Evolutionary conservation across 164 flowering plant species (phyloP).

Genomic region (Euptelea pleiosperma): DNA sequence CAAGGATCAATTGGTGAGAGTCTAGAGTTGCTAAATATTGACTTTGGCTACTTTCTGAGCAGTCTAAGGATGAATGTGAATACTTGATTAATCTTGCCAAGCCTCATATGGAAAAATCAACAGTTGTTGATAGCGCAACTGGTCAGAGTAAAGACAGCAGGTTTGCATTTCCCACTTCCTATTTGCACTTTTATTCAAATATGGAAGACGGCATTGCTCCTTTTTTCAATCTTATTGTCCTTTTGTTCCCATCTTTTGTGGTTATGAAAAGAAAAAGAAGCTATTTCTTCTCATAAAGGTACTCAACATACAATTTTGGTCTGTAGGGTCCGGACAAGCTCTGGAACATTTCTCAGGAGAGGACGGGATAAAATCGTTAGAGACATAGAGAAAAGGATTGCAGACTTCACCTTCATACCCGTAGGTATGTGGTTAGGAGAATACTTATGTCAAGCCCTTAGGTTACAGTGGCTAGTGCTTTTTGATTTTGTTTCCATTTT

Average conservation of each 20-base stretch:
- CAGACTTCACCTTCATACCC: slow-evolving; percentile 88
- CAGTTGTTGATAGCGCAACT: slow-evolving; percentile 79
- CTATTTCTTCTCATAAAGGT: neutral
- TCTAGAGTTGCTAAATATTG: neutral
- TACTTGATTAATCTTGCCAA: slow-evolving; percentile 70
- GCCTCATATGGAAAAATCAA: slow-evolving; percentile 82
- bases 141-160: slow-evolving; percentile 93
- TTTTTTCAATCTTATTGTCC: too few species aligned
- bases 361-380: slow-evolving; percentile 68
- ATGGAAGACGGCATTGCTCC: neutral
- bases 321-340: slow-evolving; percentile 86
- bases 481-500: too few species aligned
- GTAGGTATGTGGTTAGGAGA: slow-evolving; percentile 49
- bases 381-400: slow-evolving; percentile 79
- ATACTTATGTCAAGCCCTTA: too few species aligned
- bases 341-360: slow-evolving; percentile 77
- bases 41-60: slow-evolving; percentile 16
- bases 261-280: neutral
- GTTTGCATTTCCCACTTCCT: slow-evolving; percentile 27
- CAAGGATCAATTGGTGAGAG: too few species aligned
- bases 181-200: neutral
- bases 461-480: too few species aligned
- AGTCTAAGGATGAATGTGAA: slow-evolving; percentile 89
- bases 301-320: slow-evolving; percentile 8
- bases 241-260: neutral